These are phyloP conservation scores for Rhizopogon vinicolor DNA, from an alignment of 768 basidiomycete genomes.

Conservation along the genomic window DNA sequence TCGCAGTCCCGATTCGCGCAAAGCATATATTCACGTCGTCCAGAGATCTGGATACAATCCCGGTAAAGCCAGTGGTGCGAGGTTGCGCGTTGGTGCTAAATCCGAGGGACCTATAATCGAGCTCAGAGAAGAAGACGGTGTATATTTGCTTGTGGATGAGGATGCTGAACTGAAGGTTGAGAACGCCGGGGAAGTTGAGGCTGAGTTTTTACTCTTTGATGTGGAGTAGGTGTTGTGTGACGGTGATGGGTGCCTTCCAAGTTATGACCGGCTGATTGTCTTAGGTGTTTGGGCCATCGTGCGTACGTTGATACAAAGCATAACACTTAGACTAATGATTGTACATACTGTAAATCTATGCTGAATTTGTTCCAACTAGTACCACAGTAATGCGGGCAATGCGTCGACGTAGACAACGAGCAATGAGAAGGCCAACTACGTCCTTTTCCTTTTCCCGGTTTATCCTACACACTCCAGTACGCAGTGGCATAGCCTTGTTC, in stretches of 20 bases:
- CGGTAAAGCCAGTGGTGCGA: constrained; percentile 49
- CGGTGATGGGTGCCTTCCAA: too few species aligned
- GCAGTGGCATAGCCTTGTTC: background rate
- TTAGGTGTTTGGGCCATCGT: too few species aligned
- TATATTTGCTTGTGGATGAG: constrained; percentile 56
- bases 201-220: constrained; percentile 81
- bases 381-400: too few species aligned
- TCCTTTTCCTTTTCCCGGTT: too few species aligned
- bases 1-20: constrained; percentile 32
- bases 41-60: constrained; percentile 82
- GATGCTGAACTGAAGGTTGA: constrained; percentile 36
- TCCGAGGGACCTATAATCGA: constrained; percentile 40
- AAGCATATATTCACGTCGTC: constrained; percentile 82
- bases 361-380: too few species aligned
- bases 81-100: constrained; percentile 47
- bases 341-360: background rate
- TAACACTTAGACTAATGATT: too few species aligned
- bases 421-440: too few species aligned
- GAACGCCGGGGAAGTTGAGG: constrained; percentile 61
- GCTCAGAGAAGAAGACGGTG: constrained; percentile 84
- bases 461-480: too few species aligned
- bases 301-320: too few species aligned
- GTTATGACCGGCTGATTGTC: too few species aligned
- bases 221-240: constrained; percentile 37
- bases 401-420: too few species aligned